phyloP scores from a whole-genome alignment of 352 stramenopile species.

The Globisporangium solare region DNA sequence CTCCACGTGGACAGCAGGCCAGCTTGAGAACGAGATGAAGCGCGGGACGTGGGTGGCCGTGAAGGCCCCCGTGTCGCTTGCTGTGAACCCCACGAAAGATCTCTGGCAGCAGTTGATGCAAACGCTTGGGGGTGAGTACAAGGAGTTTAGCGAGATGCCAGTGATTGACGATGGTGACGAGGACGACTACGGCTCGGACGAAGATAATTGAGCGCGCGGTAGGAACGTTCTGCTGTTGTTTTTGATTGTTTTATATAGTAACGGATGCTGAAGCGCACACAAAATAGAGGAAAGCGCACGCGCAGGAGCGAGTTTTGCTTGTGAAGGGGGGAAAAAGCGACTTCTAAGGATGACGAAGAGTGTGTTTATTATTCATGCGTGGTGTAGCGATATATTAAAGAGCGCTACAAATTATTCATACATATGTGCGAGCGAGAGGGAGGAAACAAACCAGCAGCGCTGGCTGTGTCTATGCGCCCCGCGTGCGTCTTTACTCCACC shows the following conservation, averaged over 20 bases:
- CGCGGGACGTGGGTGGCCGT: constrained; percentile 72
- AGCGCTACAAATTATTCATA: constrained; percentile 6
- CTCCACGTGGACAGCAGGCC: constrained; percentile 60
- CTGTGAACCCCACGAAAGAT: constrained; percentile 53
- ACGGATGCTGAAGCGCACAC: neutral
- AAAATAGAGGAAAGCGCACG: neutral
- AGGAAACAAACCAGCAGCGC: too few species aligned
- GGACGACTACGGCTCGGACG: constrained; percentile 12
- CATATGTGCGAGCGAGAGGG: neutral
- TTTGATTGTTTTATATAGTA: neutral
- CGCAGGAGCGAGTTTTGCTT: neutral
- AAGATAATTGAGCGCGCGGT: constrained; percentile 4
- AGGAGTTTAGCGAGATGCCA: constrained; percentile 65
- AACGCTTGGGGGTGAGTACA: constrained; percentile 62
- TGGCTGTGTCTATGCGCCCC: neutral
- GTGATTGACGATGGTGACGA: constrained; percentile 38
- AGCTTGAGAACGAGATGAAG: constrained; percentile 68
- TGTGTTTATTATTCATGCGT: neutral
- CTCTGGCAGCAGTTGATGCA: constrained; percentile 72
- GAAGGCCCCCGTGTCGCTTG: constrained; percentile 62
- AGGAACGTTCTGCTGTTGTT: neutral
- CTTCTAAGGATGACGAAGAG: neutral
- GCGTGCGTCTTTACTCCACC: constrained; percentile 15
- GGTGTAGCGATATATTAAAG: neutral
- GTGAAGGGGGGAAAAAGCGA: neutral